phyloP scores from a whole-genome alignment of 305 asterid species.

The Rubia tinctorum region DNA sequence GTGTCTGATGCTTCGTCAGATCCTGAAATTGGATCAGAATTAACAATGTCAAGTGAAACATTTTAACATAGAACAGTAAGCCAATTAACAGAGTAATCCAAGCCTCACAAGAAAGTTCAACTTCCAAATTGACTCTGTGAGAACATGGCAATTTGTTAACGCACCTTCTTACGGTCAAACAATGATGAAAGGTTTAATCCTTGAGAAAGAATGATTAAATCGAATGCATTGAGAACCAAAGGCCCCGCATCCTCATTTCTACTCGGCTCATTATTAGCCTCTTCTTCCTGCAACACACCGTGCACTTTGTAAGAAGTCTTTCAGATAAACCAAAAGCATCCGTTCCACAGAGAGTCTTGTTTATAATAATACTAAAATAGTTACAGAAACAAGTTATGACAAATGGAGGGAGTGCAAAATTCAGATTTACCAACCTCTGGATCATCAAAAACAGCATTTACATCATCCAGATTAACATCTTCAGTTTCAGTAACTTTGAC shows the following conservation, averaged over 20 bases:
- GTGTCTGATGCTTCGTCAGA: conserved; percentile 68
- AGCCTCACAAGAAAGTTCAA: neutral
- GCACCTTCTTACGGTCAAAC: conserved; percentile 86
- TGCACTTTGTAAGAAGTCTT: neutral
- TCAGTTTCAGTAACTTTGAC: conserved; percentile 67
- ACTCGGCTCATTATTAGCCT: conserved; percentile 41
- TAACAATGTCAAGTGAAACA: neutral
- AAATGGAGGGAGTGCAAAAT: neutral
- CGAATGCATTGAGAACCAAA: conserved; percentile 89
- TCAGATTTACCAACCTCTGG: conserved; percentile 66
- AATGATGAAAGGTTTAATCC: conserved; percentile 83
- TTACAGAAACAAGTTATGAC: neutral
- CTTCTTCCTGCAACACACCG: conserved; percentile 51
- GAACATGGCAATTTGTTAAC: neutral
- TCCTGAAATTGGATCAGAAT: conserved; percentile 44
- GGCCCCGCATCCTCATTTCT: conserved; percentile 72
- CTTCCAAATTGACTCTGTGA: neutral
- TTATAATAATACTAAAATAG: neutral
- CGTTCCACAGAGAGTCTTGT: too few relatives aligned
- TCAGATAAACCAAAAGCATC: neutral
- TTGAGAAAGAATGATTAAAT: conserved; percentile 91
- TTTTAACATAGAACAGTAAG: neutral
- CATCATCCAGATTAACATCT: conserved; percentile 90
- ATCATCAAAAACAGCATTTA: conserved; percentile 97
- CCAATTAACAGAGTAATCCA: neutral